A percentile compares a stretch with the other conserved stretches of the same genome.
These are phyloP conservation scores for Hemisphaericaspora subhashii DNA, from an alignment of 1,139 yeast species.

Conservation along the genomic window DNA sequence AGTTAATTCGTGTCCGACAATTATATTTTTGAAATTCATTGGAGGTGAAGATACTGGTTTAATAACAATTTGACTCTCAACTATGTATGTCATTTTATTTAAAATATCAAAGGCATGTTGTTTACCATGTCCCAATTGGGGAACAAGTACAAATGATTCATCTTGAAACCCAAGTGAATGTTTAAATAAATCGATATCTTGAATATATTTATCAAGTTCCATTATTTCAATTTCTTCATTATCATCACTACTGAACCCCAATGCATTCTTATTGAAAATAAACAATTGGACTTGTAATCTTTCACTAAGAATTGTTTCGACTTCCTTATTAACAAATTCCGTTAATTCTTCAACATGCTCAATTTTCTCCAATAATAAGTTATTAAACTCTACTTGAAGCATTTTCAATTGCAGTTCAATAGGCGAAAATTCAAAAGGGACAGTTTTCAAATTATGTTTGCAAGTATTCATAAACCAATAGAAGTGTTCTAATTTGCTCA, in stretches of 20 bases:
- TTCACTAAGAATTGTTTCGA: slow-evolving; percentile 32
- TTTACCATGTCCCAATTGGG: slow-evolving; percentile 27
- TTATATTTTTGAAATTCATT: slow-evolving; percentile 1
- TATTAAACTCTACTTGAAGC: slow-evolving; percentile 45
- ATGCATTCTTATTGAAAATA: slow-evolving; percentile 7
- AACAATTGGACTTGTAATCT: slow-evolving; percentile 16
- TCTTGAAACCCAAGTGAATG: slow-evolving; percentile 46
- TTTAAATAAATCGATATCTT: slow-evolving; percentile 2
- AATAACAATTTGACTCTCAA: slow-evolving; percentile 15
- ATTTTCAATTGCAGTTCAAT: slow-evolving; percentile 22
- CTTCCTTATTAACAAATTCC: slow-evolving; percentile 37
- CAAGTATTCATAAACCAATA: slow-evolving; percentile 19
- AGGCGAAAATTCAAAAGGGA: slow-evolving; percentile 24
- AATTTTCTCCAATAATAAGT: slow-evolving; percentile 43
- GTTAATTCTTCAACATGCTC: slow-evolving; percentile 39
- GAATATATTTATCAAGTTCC: slow-evolving; percentile 11
- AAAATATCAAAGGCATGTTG: slow-evolving; percentile 14
- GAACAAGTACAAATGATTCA: slow-evolving; percentile 41
- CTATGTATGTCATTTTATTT: slow-evolving; percentile 15
- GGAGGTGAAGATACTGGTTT: slow-evolving; percentile 4
- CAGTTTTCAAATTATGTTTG: slow-evolving; percentile 25
- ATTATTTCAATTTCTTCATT: slow-evolving; percentile 8
- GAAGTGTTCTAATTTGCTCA: slow-evolving; percentile 30
- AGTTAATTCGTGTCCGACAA: slow-evolving; percentile 1
- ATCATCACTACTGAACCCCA: slow-evolving; percentile 4